Percentiles rank a stretch among this genome's conserved stretches.
These are phyloP conservation scores for Bruguiera gymnorhiza DNA, from an alignment of 345 rosid genomes.

Conservation along the genomic window DNA sequence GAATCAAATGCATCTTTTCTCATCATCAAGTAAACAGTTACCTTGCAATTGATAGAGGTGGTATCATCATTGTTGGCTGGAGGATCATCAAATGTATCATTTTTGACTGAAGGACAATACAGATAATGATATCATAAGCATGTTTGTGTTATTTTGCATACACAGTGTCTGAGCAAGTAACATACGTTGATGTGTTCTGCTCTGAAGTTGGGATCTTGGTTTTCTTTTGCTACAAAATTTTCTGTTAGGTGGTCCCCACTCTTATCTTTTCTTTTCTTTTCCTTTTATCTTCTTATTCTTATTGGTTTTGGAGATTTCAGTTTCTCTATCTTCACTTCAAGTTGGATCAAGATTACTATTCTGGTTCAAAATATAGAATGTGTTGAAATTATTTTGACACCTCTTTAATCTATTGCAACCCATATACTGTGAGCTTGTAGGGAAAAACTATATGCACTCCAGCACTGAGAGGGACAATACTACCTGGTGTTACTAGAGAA, in stretches of 20 bases:
- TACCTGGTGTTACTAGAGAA: slow-evolving; percentile 32
- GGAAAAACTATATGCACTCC: slow-evolving; percentile 34
- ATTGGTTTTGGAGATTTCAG: not conserved
- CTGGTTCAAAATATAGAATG: too few species aligned
- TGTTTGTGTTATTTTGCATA: not conserved
- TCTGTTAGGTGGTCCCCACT: not conserved
- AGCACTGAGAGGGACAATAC: slow-evolving; percentile 25
- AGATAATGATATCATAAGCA: too few species aligned
- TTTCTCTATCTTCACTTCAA: too few species aligned
- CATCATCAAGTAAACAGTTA: too few species aligned
- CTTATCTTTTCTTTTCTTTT: not conserved
- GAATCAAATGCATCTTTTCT: too few species aligned
- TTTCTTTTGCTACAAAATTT: not conserved
- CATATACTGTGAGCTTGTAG: slow-evolving; percentile 8
- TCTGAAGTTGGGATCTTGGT: not conserved
- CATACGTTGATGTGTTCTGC: not conserved
- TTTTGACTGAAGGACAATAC: too few species aligned
- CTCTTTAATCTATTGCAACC: not conserved
- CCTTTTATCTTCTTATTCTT: too few species aligned
- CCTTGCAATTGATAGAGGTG: too few species aligned
- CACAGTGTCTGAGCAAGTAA: not conserved
- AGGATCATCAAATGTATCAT: too few species aligned
- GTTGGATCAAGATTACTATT: too few species aligned
- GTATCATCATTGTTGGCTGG: too few species aligned
- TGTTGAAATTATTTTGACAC: not conserved